Percentiles rank a stretch among this genome's conserved stretches.
These are phyloP conservation scores for Lagenidium sp. DNA, from an alignment of 352 stramenopile genomes.

Conservation along the genomic window DNA sequence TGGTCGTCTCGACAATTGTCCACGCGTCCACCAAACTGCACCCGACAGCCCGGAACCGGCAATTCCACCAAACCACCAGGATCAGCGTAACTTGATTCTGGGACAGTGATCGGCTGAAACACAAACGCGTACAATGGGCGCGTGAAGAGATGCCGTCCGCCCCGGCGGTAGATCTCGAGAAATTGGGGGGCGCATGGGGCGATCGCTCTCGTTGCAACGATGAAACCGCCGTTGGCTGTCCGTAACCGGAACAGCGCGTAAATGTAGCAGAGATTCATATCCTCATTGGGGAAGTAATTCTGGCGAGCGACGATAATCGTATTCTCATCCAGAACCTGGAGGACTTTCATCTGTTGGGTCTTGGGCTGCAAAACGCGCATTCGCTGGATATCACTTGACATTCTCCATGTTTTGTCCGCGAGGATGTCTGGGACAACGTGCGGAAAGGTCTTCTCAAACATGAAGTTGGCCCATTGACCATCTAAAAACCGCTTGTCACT, in stretches of 20 bases:
- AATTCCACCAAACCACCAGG: constrained; percentile 16
- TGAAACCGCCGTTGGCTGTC: constrained; percentile 2
- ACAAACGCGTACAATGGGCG: constrained; percentile 7
- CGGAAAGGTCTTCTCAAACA: constrained; percentile 26
- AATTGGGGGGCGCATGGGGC: neutral
- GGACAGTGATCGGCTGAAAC: constrained; percentile 1
- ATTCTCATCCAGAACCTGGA: constrained; percentile 12
- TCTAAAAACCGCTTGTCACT: constrained; percentile 22
- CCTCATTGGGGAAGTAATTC: constrained; percentile 8
- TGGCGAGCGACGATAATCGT: constrained; percentile 6
- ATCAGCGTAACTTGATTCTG: constrained; percentile 12
- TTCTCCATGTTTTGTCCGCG: constrained; percentile 19
- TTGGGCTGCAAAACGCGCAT: constrained; percentile 17
- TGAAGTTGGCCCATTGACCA: constrained; percentile 24
- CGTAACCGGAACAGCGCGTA: constrained; percentile 8
- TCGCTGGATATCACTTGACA: constrained; percentile 16
- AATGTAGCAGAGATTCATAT: constrained; percentile 5
- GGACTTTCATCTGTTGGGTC: constrained; percentile 20
- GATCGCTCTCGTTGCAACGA: constrained; percentile 5
- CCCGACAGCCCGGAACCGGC: no score
- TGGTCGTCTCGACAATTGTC: constrained; percentile 3
- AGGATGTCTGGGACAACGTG: constrained; percentile 13
- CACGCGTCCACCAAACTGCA: constrained; percentile 4
- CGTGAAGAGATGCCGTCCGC: constrained; percentile 3
- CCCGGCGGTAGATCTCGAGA: neutral